Base-by-base conservation (phyloP, 306 rosid genomes). In the Quercus ilex region DNA sequence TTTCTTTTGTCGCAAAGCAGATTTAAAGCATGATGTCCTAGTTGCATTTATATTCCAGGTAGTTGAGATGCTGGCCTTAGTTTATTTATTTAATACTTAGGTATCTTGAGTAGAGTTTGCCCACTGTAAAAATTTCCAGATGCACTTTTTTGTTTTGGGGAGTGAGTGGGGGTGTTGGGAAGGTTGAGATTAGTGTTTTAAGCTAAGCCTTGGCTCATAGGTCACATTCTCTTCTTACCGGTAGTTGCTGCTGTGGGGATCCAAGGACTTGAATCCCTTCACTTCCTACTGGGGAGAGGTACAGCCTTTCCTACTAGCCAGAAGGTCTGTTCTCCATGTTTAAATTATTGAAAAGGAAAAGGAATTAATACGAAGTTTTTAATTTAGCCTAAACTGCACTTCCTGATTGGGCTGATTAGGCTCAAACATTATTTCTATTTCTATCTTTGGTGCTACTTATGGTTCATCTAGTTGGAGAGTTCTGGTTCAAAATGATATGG, bases 1-100 rank as follows among this genome's bases (percentile, higher is more conserved):
- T 79, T 87, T 85, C 82, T 55, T 79, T 80, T 78, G 77, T 65
- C 86, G 52, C 81, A 87, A 82, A 84, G 85, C 81, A 73, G 87
- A 84, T 83, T 83, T 79, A 80, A 86, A 83, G 83, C 83, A 83
- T 88, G 83, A 76, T 86, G 73, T 70, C 78, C 82, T 82, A 62
- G 53, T 75, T 84, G 31, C 81, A 64, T 81, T 83, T 81, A 41
- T 19, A 79, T 55, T 75, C 76, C 76, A 83, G 85, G 88, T 85
- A 77, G 89, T 79, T 71, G 57, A 80, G 55, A 78, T 82, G 83
- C 69, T 76, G 69, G 82, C 76, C 78, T 73, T 76, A 73, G 73
- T 78, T 65, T 51, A 8, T 49, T 46, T 23, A 73, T 73, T 12
- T 73, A 18, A 7, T 73, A 12, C 64, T 73, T 73, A 55, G 28